These are phyloP conservation scores for Sherardia arvensis DNA, from an alignment of 257 asterid genomes.

Conservation along the genomic window DNA sequence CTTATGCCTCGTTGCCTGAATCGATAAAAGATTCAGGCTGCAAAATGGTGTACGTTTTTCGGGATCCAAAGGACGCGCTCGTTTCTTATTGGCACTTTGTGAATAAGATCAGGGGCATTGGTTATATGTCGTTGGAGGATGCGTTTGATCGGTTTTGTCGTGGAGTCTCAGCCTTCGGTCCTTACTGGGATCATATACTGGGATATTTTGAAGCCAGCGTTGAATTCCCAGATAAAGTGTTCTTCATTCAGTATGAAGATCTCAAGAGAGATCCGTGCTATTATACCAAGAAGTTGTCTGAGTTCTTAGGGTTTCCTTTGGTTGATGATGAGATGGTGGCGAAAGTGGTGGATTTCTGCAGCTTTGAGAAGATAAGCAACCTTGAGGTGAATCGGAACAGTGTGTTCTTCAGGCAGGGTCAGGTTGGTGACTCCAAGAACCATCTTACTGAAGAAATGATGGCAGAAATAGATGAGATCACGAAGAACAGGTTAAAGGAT, in stretches of 20 bases:
- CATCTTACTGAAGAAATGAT: too few species aligned
- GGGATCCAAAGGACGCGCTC: conserved; percentile 33
- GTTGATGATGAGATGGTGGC: too few species aligned
- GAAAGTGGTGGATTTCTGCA: too few species aligned
- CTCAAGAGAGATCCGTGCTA: conserved; percentile 17
- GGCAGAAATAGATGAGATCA: conserved; percentile 17
- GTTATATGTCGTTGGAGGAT: conserved; percentile 19
- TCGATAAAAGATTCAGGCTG: conserved; percentile 1
- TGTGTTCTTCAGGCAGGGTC: too few species aligned
- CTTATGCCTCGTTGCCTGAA: conserved; percentile 12
- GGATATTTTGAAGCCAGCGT: conserved; percentile 27
- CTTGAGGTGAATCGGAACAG: too few species aligned
- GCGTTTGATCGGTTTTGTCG: conserved; percentile 25
- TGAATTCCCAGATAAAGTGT: conserved; percentile 5
- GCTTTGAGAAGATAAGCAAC: too few species aligned
- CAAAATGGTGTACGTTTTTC: conserved; percentile 16
- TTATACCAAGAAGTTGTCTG: too few species aligned
- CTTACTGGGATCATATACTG: conserved; percentile 35
- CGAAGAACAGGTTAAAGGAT: background rate
- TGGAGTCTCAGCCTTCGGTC: conserved; percentile 31
- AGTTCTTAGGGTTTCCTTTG: too few species aligned
- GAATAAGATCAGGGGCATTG: conserved; percentile 16
- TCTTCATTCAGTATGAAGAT: conserved; percentile 12
- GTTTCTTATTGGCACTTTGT: conserved; percentile 35
- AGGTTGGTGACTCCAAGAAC: too few species aligned